Percentiles rank a stretch among this genome's conserved stretches.
phyloP scores from a whole-genome alignment of 2,329 filamentous ascomycete species.

The Fusarium sp. region DNA sequence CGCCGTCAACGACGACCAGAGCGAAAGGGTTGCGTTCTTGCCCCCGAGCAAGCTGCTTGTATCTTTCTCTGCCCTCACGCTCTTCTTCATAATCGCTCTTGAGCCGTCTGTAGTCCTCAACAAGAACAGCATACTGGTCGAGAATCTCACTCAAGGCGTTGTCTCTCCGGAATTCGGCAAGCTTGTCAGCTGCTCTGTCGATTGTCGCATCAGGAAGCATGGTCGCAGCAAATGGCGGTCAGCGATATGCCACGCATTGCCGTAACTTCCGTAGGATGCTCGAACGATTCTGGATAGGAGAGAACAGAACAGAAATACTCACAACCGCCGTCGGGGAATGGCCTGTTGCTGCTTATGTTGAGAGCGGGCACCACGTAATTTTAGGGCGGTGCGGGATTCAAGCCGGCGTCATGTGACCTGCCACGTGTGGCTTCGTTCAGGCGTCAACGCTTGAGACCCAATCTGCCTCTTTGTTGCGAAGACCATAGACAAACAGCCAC shows the following conservation, averaged over 20 bases:
- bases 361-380: conserved; percentile 2
- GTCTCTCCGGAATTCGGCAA: conserved; percentile 51
- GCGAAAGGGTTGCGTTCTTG: conserved; percentile 70
- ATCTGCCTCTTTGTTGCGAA: not conserved
- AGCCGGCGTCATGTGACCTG: conserved; percentile 18
- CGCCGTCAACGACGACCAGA: conserved; percentile 72
- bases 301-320: not conserved
- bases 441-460: conserved; percentile 13
- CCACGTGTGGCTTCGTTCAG: conserved; percentile 19
- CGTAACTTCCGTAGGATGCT: not conserved
- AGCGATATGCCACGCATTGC: conserved; percentile 35
- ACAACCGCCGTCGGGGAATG: not conserved
- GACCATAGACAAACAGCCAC: not conserved
- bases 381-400: conserved; percentile 13
- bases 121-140: conserved; percentile 54
- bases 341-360: conserved; percentile 19
- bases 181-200: conserved; percentile 44
- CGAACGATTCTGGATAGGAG: no score
- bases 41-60: conserved; percentile 65
- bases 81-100: conserved; percentile 71
- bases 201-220: conserved; percentile 44
- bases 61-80: conserved; percentile 65
- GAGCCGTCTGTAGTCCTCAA: conserved; percentile 67
- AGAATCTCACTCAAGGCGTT: conserved; percentile 50
- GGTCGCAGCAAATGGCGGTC: conserved; percentile 23